Conservation (phyloP, 192 early-diverging fungal genomes). For the Linnemannia exigua region DNA sequence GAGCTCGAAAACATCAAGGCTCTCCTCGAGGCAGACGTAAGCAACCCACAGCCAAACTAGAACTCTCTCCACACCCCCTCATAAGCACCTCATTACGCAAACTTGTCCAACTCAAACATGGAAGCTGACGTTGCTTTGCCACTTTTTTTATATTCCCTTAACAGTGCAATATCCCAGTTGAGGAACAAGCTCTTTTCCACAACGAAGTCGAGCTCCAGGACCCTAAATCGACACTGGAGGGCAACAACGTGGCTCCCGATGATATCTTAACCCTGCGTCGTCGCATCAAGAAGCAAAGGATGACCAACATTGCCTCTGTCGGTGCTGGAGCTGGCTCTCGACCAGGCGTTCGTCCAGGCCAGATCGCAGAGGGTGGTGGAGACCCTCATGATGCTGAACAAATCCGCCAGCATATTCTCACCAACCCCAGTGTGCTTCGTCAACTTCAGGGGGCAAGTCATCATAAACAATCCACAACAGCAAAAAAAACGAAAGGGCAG, state of each 20-base stretch:
- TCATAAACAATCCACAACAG: conserved; percentile 1
- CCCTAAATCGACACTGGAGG: conserved; percentile 72
- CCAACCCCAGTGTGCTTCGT: conserved; percentile 67
- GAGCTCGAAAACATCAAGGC: conserved; percentile 83
- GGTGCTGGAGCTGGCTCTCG: conserved; percentile 13
- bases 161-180: conserved; percentile 75
- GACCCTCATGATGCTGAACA: conserved; percentile 61
- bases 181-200: conserved; percentile 74
- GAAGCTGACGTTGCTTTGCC: not conserved
- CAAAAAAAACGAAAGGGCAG: not conserved
- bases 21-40: conserved; percentile 88
- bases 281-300: conserved; percentile 41
- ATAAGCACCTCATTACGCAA: not conserved
- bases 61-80: not conserved
- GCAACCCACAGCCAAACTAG: not conserved
- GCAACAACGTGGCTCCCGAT: conserved; percentile 75
- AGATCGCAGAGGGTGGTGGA: conserved; percentile 41
- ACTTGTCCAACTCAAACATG: not conserved
- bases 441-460: conserved; percentile 69
- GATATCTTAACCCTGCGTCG: conserved; percentile 80
- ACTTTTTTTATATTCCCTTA: conserved; percentile 10
- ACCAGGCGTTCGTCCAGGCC: conserved; percentile 26
- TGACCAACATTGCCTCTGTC: conserved; percentile 29
- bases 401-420: conserved; percentile 75
- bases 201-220: conserved; percentile 76